Base-by-base conservation (phyloP, 2,329 filamentous ascomycete genomes). In the Ophiostoma perfectum region DNA sequence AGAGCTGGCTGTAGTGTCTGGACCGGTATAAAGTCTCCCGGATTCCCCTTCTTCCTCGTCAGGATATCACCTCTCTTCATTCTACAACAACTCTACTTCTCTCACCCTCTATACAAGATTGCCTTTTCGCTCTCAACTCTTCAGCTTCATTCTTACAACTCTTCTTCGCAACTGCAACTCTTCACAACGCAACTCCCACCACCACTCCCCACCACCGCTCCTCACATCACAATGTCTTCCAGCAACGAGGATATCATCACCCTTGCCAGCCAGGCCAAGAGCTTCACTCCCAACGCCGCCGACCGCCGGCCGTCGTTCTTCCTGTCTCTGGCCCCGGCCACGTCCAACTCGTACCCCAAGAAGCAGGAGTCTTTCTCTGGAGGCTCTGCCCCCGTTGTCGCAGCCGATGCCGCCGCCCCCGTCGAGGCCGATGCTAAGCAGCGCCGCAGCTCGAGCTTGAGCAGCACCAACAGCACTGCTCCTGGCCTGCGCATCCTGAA, bases 291-390 rank as follows among this genome's bases (percentile, higher is more conserved):
- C n/a, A 63, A 42, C 39, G 63, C 60, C n/a, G 65, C 69, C 47
- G 71, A 72, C 41, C 69, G 69, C 36, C 66, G 62, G n/a, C 71
- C 71, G 16, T 75, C 74, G 55, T 76, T 74, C 72, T 88, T 88
- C 79, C 81, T 88, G 71, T 81, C 82, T 42, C 81, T 88, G 65
- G 84, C 83, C n/a, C 86, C 86, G 55, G 80, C 81, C 73, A 86
- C 82, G 42, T 88, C 85, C 16, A 76, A 79, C 69, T 85, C 83
- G 38, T 86, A 85, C 77, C 84, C 85, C 67, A 80, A 79, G 75
- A 75, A 78, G 41, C 74, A 75, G 70, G 16, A 67, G 18, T 52
- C 65, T 4, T 66, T 49, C 36, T 16, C 64, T 72, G 77, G 77
- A 66, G 67, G 69, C 16, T 70, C 72, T 65, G 69, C 72, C 58